Conservation (phyloP, 257 asterid genomes). For the Eucommia ulmoides region DNA sequence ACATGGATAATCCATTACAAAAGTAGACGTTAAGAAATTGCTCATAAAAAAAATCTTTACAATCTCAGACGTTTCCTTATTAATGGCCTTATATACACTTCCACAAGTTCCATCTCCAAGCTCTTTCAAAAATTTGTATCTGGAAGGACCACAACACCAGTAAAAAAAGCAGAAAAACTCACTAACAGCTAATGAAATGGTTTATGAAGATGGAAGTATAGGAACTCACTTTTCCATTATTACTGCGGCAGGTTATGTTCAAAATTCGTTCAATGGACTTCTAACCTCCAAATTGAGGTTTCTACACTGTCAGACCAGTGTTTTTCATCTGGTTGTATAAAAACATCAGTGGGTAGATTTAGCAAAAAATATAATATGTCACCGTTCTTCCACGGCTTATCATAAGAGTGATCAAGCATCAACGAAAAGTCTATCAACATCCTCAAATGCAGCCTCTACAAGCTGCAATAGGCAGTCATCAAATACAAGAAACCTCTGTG, state of each 20-base stretch:
- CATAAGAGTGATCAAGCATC: constrained; percentile 45
- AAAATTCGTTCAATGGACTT: constrained; percentile 38
- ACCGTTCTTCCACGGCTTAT: constrained; percentile 49
- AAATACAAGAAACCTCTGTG: constrained; percentile 44
- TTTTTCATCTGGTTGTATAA: constrained; percentile 36
- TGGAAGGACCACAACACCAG: constrained; percentile 19
- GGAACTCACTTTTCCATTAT: constrained; percentile 63
- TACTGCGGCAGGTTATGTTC: constrained; percentile 20
- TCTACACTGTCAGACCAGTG: constrained; percentile 56
- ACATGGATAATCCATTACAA: neutral
- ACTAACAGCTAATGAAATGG: constrained; percentile 3
- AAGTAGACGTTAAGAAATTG: constrained; percentile 7
- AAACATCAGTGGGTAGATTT: constrained; percentile 27
- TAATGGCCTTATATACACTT: constrained; percentile 81
- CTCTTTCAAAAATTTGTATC: constrained; percentile 73
- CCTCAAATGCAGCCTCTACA: constrained; percentile 81
- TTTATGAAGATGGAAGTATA: neutral
- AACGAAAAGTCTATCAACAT: constrained; percentile 72
- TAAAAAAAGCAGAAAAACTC: constrained; percentile 12
- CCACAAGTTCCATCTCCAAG: constrained; percentile 95
- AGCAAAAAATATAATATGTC: constrained; percentile 48
- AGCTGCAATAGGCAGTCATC: constrained; percentile 74
- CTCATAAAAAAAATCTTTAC: constrained; percentile 26
- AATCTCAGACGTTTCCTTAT: constrained; percentile 62
- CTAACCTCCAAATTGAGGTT: constrained; percentile 50